These are phyloP conservation scores for Mortierella sp. DNA, from an alignment of 371 early-diverging fungal genomes.

Conservation along the genomic window DNA sequence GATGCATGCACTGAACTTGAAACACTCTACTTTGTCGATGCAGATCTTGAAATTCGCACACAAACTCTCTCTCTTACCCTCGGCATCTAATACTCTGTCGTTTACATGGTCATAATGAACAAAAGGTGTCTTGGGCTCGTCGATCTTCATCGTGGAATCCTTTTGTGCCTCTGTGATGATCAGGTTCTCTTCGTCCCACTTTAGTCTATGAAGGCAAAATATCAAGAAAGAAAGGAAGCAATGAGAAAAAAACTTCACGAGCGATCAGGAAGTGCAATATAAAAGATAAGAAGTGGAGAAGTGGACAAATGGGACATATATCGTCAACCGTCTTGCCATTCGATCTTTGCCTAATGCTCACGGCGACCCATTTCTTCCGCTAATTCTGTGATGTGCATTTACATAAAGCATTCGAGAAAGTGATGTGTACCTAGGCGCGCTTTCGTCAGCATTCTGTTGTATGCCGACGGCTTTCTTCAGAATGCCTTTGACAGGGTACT, in stretches of 20 bases:
- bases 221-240: neutral
- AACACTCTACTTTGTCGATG: too few species aligned
- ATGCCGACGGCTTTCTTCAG: conserved; percentile 55
- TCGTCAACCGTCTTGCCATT: too few species aligned
- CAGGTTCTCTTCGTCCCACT: conserved; percentile 97
- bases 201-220: conserved; percentile 61
- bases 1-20: too few species aligned
- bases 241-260: neutral
- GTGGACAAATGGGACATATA: too few species aligned
- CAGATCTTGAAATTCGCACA: too few species aligned
- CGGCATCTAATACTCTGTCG: conserved; percentile 72
- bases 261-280: neutral
- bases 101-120: conserved; percentile 85
- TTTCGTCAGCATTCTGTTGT: conserved; percentile 29
- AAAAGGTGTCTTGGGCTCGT: conserved; percentile 97
- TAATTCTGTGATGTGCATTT: neutral
- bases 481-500: conserved; percentile 63
- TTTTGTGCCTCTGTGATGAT: conserved; percentile 91
- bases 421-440: conserved; percentile 41
- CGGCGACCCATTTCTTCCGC: neutral
- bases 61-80: too few species aligned
- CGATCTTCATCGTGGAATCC: conserved; percentile 94
- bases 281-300: too few species aligned
- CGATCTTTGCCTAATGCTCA: too few species aligned
- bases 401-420: too few species aligned